Evolutionary conservation across 2,329 filamentous ascomycete genomes (phyloP).

Genomic region (Cladophialophora yegresii): DNA sequence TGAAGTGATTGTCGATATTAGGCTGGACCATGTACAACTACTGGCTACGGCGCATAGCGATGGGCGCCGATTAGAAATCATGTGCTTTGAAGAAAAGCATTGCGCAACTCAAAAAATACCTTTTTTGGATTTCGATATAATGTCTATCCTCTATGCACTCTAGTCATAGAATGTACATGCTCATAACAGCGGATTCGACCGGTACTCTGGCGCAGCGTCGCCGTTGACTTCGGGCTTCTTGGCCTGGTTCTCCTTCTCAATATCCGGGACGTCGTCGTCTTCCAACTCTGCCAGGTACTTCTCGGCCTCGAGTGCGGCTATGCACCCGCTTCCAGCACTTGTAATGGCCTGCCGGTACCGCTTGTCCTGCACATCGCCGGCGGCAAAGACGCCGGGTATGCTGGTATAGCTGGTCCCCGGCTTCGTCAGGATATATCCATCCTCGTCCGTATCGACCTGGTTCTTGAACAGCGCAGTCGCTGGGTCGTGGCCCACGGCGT

Average conservation of each 20-base stretch:
- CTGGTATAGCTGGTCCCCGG: constrained; percentile 87
- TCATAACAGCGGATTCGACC: constrained; percentile 64
- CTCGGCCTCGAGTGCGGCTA: constrained; percentile 93
- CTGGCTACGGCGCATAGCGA: constrained; percentile 9
- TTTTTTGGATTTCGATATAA: not conserved
- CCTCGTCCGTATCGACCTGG: constrained; percentile 82
- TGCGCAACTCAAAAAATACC: not conserved
- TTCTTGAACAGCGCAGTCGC: constrained; percentile 88
- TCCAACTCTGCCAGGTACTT: constrained; percentile 83
- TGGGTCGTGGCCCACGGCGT: constrained; percentile 95
- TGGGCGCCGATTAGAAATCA: constrained; percentile 6
- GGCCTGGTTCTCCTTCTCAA: constrained; percentile 50
- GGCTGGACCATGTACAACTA: constrained; percentile 15
- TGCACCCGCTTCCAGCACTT: constrained; percentile 91
- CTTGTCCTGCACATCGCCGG: constrained; percentile 98
- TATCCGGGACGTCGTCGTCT: constrained; percentile 46
- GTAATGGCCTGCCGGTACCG: constrained; percentile 96
- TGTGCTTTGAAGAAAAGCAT: not conserved
- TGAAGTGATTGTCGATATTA: constrained; percentile 47
- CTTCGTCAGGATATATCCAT: constrained; percentile 87
- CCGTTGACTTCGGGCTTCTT: constrained; percentile 56
- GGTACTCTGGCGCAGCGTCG: constrained; percentile 60
- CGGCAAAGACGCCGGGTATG: constrained; percentile 89
- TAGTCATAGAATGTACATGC: not conserved
- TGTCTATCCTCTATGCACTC: not conserved